Conservation (phyloP, 768 basidiomycete genomes). For the Auricularia heimuer region DNA sequence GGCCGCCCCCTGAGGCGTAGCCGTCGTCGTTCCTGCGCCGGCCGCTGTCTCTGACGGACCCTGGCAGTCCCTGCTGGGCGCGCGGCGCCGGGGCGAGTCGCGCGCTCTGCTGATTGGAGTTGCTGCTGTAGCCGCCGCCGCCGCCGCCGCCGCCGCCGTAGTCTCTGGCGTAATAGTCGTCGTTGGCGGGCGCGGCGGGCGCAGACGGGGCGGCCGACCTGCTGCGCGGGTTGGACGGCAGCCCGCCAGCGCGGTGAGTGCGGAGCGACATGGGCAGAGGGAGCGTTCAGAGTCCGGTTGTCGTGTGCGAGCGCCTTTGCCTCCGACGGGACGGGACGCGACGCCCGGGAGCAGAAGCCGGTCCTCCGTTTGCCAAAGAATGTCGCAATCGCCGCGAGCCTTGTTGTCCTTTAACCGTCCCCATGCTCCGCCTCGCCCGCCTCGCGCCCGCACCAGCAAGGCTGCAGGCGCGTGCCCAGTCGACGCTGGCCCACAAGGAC, state of each 20-base stretch:
- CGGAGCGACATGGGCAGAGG: not conserved
- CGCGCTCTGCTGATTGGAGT: no score
- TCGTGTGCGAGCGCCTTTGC: not conserved
- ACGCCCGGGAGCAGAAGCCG: constrained; percentile 2
- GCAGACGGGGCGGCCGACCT: not conserved
- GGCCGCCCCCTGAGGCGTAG: not conserved
- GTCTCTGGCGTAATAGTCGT: not conserved
- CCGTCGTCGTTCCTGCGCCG: not conserved
- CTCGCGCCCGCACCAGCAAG: not conserved
- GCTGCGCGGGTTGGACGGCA: not conserved
- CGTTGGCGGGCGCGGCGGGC: not conserved
- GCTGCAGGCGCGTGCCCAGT: not conserved
- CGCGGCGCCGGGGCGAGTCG: no score
- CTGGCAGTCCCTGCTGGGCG: no score
- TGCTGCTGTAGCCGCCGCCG: not conserved
- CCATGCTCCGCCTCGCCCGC: constrained; percentile 1
- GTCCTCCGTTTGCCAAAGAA: not conserved
- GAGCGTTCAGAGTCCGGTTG: no score
- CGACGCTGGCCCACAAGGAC: constrained; percentile 20
- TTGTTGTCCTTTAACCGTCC: not conserved
- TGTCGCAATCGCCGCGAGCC: not conserved
- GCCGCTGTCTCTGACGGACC: no score
- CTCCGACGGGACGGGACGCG: not conserved
- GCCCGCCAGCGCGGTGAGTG: not conserved
- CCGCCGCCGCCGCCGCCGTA: not conserved